These are phyloP conservation scores for Acanthamoeba lenticulata DNA, from an alignment of 208 protist genomes.

Conservation along the genomic window DNA sequence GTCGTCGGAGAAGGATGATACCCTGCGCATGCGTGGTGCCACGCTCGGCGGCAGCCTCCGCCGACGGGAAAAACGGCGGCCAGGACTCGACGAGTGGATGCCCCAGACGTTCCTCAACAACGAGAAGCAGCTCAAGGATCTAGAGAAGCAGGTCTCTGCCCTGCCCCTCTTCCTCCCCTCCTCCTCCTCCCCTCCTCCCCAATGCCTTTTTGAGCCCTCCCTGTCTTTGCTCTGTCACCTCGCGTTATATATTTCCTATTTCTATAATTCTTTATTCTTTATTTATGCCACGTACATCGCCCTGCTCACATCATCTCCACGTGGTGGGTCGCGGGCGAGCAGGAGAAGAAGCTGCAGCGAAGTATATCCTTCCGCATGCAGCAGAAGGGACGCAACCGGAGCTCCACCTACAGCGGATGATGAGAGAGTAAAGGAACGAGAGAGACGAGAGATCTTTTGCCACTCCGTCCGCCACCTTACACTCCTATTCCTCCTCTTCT, in stretches of 20 bases:
- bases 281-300: too few relatives aligned
- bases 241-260: too few relatives aligned
- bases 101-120: background rate
- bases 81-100: constrained; percentile 8
- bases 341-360: constrained; percentile 61
- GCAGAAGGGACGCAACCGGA: background rate
- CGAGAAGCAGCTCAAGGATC: constrained; percentile 55
- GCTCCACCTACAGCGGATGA: background rate
- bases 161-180: background rate
- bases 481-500: background rate
- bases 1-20: background rate
- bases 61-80: background rate
- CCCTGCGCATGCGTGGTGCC: background rate
- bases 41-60: background rate
- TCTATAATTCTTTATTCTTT: too few relatives aligned
- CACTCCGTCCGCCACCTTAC: background rate
- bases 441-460: background rate
- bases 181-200: background rate
- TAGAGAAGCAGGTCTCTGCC: constrained; percentile 6
- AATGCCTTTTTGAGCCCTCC: background rate
- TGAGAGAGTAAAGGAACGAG: background rate
- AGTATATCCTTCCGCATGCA: constrained; percentile 47
- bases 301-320: too few relatives aligned
- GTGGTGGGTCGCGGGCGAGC: too few relatives aligned
- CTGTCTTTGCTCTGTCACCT: too few relatives aligned